Percentiles rank a stretch among this genome's conserved stretches.
Evolutionary conservation across 495 filamentous ascomycete genomes (phyloP).

Genomic region (Evernia prunastri): DNA sequence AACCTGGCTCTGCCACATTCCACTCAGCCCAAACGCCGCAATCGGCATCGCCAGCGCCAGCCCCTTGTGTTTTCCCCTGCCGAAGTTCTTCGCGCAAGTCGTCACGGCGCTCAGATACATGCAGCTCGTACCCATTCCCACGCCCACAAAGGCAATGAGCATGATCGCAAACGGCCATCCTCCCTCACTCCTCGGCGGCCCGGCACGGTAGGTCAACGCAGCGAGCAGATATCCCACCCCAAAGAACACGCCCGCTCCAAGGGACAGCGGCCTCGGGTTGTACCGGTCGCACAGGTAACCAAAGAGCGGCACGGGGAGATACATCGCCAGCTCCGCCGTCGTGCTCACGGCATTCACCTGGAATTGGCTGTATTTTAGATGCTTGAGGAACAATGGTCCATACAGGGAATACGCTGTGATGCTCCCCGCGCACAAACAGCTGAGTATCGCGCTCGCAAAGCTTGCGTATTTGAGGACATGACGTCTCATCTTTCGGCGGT

Average conservation of each 20-base stretch:
- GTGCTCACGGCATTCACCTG: constrained; percentile 86
- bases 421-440: constrained; percentile 71
- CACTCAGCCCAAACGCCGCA: constrained; percentile 84
- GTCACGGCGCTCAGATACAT: constrained; percentile 87
- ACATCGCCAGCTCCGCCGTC: constrained; percentile 76
- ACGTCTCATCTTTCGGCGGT: constrained; percentile 47
- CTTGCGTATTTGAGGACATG: constrained; percentile 47
- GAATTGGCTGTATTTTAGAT: constrained; percentile 78
- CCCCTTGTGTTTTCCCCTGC: constrained; percentile 77
- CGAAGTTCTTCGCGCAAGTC: constrained; percentile 96
- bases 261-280: constrained; percentile 65
- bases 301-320: constrained; percentile 80
- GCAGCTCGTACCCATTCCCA: constrained; percentile 74
- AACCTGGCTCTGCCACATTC: constrained; percentile 90
- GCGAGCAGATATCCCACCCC: constrained; percentile 77
- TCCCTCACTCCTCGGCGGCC: constrained; percentile 48
- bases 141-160: constrained; percentile 70
- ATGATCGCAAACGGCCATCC: constrained; percentile 74
- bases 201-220: constrained; percentile 66
- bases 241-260: constrained; percentile 67
- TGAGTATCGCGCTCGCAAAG: constrained; percentile 56
- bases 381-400: constrained; percentile 75
- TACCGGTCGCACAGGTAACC: constrained; percentile 86
- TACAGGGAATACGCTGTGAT: constrained; percentile 88
- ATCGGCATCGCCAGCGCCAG: constrained; percentile 86